Percentiles rank a stretch among this genome's conserved stretches.
These are phyloP conservation scores for Blastocystis sp. DNA, from an alignment of 352 stramenopile genomes.

Conservation along the genomic window DNA sequence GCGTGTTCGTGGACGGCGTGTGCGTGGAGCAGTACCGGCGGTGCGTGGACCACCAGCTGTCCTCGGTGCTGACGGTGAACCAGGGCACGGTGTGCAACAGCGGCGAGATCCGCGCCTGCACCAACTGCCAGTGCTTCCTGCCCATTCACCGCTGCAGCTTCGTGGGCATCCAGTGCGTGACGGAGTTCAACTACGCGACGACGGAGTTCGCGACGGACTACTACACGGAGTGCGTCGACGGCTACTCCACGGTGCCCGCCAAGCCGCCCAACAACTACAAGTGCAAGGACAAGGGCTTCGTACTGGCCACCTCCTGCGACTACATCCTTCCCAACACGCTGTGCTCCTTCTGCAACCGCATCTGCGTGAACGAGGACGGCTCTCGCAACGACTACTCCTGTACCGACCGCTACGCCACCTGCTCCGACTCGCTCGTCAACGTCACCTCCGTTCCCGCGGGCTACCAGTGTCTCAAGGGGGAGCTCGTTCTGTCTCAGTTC, in stretches of 20 bases:
- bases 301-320: constrained; percentile 50
- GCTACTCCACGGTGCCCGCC: constrained; percentile 52
- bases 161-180: constrained; percentile 64
- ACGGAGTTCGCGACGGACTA: constrained; percentile 61
- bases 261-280: constrained; percentile 61
- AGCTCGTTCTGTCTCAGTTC: constrained; percentile 49
- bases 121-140: constrained; percentile 29
- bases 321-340: constrained; percentile 42
- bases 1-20: not conserved
- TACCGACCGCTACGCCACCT: constrained; percentile 34
- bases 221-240: constrained; percentile 65
- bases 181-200: constrained; percentile 48
- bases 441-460: not conserved
- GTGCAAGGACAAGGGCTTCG: constrained; percentile 68
- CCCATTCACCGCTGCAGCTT: constrained; percentile 63
- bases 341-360: constrained; percentile 44
- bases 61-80: constrained; percentile 13
- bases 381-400: constrained; percentile 56
- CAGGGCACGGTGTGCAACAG: constrained; percentile 62
- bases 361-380: constrained; percentile 67
- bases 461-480: constrained; percentile 49
- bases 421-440: constrained; percentile 19
- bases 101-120: constrained; percentile 34
- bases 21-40: constrained; percentile 55
- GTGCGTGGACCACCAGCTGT: constrained; percentile 49